Evolutionary conservation across 306 rosid genomes (phyloP).

Genomic region (Begonia peltatifolia): DNA sequence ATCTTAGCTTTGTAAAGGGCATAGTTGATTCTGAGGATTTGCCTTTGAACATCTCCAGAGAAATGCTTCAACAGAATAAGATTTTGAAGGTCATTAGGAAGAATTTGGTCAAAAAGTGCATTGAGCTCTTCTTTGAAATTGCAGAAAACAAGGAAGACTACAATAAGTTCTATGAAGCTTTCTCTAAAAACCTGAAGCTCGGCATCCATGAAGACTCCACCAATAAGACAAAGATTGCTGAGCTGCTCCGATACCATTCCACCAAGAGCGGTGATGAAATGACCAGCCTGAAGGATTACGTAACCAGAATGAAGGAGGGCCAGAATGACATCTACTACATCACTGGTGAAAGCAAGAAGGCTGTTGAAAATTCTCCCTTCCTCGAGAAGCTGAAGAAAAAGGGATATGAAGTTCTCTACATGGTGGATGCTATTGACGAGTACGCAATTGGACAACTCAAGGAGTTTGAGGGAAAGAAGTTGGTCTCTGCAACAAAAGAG

Average conservation of each 20-base stretch:
- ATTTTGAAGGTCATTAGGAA: conserved; percentile 74
- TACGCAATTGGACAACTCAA: conserved; percentile 79
- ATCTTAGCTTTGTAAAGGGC: conserved; percentile 71
- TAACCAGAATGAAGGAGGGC: conserved; percentile 92
- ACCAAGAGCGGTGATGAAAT: conserved; percentile 77
- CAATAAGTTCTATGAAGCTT: conserved; percentile 67
- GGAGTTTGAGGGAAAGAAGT: conserved; percentile 74
- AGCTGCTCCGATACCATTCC: conserved; percentile 64
- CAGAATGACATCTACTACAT: conserved; percentile 73
- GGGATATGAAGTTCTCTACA: conserved; percentile 59
- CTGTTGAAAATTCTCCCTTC: conserved; percentile 86
- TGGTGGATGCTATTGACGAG: conserved; percentile 89
- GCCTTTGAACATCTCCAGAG: conserved; percentile 76
- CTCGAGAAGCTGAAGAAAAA: conserved; percentile 74
- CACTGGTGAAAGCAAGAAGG: conserved; percentile 79
- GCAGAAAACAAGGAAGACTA: conserved; percentile 92
- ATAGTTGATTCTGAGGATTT: conserved; percentile 89
- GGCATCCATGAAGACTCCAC: conserved; percentile 74
- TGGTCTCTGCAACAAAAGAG: conserved; percentile 81
- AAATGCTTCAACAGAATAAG: conserved; percentile 78
- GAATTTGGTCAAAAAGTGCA: conserved; percentile 72
- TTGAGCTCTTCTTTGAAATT: conserved; percentile 69
- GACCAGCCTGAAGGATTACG: conserved; percentile 82
- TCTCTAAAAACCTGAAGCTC: conserved; percentile 69
- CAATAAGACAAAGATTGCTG: conserved; percentile 72